Evolutionary conservation across 352 stramenopile species (phyloP).

Genomic region (Globisporangium alternatum): DNA sequence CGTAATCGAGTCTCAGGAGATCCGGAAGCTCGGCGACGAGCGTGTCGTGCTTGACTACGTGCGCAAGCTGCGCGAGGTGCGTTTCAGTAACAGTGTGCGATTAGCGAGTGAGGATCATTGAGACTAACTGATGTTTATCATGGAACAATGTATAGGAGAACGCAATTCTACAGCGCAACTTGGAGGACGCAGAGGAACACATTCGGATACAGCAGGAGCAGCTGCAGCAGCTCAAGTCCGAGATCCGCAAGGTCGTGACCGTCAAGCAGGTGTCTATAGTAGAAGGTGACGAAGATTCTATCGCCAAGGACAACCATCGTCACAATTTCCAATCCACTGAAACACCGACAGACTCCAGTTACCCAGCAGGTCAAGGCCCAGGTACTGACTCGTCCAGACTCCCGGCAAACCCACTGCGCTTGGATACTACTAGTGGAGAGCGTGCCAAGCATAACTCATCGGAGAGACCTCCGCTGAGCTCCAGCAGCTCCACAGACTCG

Average conservation of each 20-base stretch:
- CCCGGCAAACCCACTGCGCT: slow-evolving; percentile 9
- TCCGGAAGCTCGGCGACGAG: slow-evolving; percentile 76
- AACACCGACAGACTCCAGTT: not conserved
- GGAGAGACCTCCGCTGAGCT: slow-evolving; percentile 21
- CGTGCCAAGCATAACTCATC: slow-evolving; percentile 21
- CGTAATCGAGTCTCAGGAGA: slow-evolving; percentile 72
- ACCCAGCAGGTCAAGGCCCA: slow-evolving; percentile 1
- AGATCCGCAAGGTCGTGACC: slow-evolving; percentile 51
- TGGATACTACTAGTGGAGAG: not conserved
- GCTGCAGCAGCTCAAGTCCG: slow-evolving; percentile 69
- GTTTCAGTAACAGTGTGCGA: not conserved
- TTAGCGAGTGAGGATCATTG: not conserved
- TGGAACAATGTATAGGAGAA: slow-evolving; percentile 43
- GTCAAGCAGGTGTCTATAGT: slow-evolving; percentile 23
- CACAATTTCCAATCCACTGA: not conserved
- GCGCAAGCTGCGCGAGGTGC: slow-evolving; percentile 69
- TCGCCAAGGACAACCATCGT: not conserved
- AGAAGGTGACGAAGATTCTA: not conserved
- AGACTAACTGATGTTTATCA: not conserved
- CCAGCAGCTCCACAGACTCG: slow-evolving; percentile 11
- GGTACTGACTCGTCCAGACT: not conserved
- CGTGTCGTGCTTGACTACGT: slow-evolving; percentile 81
- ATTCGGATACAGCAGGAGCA: slow-evolving; percentile 76
- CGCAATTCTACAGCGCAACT: slow-evolving; percentile 47
- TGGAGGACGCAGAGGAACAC: slow-evolving; percentile 77